Conservation (phyloP, 2,329 filamentous ascomycete genomes). For the Mollisiaceae sp. region DNA sequence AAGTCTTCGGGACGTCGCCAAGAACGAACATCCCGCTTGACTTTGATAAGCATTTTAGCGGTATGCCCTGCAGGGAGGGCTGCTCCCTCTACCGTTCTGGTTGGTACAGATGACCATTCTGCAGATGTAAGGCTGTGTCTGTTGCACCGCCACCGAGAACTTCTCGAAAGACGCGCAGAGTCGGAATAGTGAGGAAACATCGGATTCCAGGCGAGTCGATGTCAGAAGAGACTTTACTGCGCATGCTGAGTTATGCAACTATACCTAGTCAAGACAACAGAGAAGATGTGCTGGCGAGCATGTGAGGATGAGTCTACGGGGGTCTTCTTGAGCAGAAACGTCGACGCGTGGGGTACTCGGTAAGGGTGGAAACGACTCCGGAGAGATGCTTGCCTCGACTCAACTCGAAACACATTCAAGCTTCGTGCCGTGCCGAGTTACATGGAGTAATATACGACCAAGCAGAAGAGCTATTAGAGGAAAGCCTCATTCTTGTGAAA, state of each 20-base stretch:
- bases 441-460: not conserved
- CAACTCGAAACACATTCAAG: not conserved
- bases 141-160: slow-evolving; percentile 20
- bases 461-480: not conserved
- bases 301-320: not conserved
- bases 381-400: not conserved
- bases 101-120: slow-evolving; percentile 7
- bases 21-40: not conserved
- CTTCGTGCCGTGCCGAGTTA: not conserved
- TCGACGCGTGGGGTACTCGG: not conserved
- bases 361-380: not conserved
- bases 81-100: slow-evolving; percentile 2
- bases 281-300: slow-evolving; percentile 16
- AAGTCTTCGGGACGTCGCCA: slow-evolving; percentile 3
- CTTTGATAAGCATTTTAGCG: slow-evolving; percentile 11
- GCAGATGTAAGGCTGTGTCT: slow-evolving; percentile 11
- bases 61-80: slow-evolving; percentile 10
- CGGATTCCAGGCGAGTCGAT: slow-evolving; percentile 18
- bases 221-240: slow-evolving; percentile 6
- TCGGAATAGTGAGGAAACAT: slow-evolving; percentile 18
- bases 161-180: slow-evolving; percentile 1
- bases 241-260: slow-evolving; percentile 10
- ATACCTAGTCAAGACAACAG: not conserved
- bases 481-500: not conserved
- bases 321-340: not conserved